phyloP scores from a whole-genome alignment of 495 filamentous ascomycete species.

The Lichenothelia convexa region DNA sequence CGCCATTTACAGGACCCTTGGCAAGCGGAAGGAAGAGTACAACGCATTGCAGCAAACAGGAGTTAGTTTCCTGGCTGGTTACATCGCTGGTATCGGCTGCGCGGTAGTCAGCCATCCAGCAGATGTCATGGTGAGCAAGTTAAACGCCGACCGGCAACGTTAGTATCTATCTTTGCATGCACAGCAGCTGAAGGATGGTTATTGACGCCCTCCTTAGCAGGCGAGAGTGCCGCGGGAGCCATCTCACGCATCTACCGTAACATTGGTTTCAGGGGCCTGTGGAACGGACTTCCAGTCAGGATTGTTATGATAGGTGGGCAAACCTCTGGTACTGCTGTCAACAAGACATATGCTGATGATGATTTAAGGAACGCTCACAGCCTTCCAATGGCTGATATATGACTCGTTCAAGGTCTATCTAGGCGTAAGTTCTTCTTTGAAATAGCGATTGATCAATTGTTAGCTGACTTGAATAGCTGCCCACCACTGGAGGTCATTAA shows the following conservation, averaged over 20 bases:
- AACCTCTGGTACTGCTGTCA: too few species aligned
- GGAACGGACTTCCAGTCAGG: conserved; percentile 49
- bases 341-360: too few species aligned
- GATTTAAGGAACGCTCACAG: conserved; percentile 28
- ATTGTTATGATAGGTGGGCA: conserved; percentile 52
- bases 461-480: conserved; percentile 21
- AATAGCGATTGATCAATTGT: not conserved
- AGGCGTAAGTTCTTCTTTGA: conserved; percentile 22
- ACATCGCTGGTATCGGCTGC: conserved; percentile 54
- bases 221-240: conserved; percentile 42
- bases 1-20: conserved; percentile 40
- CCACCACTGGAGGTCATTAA: conserved; percentile 45
- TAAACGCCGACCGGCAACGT: conserved; percentile 47
- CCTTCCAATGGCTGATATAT: conserved; percentile 65
- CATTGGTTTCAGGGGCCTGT: conserved; percentile 49
- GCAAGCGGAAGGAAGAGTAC: conserved; percentile 46
- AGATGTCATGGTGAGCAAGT: conserved; percentile 58
- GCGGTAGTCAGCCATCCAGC: conserved; percentile 45
- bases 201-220: conserved; percentile 25
- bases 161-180: conserved; percentile 12
- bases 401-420: conserved; percentile 61
- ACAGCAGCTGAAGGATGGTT: conserved; percentile 1
- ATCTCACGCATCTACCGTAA: conserved; percentile 52
- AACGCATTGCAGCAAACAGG: conserved; percentile 46
- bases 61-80: conserved; percentile 49